Evolutionary conservation across 2,329 filamentous ascomycete genomes (phyloP), one percentile per base, ranked within the genome.

Genomic region (Aureobasidium leucospermi): DNA sequence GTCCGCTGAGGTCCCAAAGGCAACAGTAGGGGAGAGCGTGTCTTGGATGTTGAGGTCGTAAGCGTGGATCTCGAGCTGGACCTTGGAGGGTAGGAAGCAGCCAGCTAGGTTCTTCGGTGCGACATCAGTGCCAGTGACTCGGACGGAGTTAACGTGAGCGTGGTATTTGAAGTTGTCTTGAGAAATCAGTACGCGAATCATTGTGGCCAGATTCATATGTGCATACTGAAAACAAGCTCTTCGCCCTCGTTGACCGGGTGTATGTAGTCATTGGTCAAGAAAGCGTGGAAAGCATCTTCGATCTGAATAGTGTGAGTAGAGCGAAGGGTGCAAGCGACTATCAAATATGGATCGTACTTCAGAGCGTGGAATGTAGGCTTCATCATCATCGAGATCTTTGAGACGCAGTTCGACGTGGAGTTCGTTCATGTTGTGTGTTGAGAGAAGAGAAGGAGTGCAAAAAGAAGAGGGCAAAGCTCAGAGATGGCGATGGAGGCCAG

Each of bases 1-100:
- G n/a, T 49, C 31, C 8, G 23, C 42, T 6, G 23, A 39, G 60
- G 3, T 60, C n/a, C 3, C 67, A 65, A 29, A 69, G 67, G 2
- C 70, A 71, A 6, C 66, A 58, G 31, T 63, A 19, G 58, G 64
- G 63, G 36, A 60, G 64, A 62, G 64, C 64, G 32, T 19, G 23
- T 70, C 65, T 28, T 66, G 69, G 23, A 55, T 49, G 49, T 67
- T 67, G 5, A 78, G 71, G 42, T 69, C 66, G 63, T 77, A 78
- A 2, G 71, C 71, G 56, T 78, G 75, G 2, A 78, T 67, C 56
- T 78, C 75, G 5, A 78, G 67, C 11, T 73, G 63, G 5, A 74
- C 68, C 1, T 75, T 64, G n/a, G 68, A 59, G 10, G 76, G 59
- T 2, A 74, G 65, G 15, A 67, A 60, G 9, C 75, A 56, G 10